Conservation (phyloP, 2,329 filamentous ascomycete genomes). For the Exophiala dermatitidis region DNA sequence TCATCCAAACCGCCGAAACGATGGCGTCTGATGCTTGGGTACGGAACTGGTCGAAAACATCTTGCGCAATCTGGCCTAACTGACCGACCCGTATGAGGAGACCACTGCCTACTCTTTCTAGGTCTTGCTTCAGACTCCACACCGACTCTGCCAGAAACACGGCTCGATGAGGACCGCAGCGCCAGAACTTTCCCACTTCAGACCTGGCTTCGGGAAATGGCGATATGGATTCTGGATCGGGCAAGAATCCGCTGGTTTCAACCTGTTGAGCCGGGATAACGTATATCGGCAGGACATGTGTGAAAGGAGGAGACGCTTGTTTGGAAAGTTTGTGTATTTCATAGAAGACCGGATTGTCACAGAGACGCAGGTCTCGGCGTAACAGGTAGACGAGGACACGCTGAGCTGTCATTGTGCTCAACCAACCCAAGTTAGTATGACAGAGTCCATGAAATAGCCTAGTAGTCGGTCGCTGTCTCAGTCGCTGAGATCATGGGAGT, state of each 20-base stretch:
- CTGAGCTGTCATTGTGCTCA: slow-evolving; percentile 26
- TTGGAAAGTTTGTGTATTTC: slow-evolving; percentile 44
- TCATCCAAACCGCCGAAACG: slow-evolving; percentile 68
- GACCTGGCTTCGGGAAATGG: slow-evolving; percentile 65
- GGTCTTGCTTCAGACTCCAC: slow-evolving; percentile 60
- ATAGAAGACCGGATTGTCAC: slow-evolving; percentile 68
- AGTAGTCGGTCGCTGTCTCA: too few species aligned
- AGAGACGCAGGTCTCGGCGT: slow-evolving; percentile 63
- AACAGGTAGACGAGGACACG: slow-evolving; percentile 62
- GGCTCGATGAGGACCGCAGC: slow-evolving; percentile 64
- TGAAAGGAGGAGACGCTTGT: slow-evolving; percentile 43
- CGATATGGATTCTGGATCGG: slow-evolving; percentile 38
- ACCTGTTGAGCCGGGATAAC: slow-evolving; percentile 63
- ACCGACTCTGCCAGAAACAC: slow-evolving; percentile 66
- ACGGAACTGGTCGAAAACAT: slow-evolving; percentile 48
- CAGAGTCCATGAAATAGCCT: too few species aligned
- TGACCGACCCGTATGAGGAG: slow-evolving; percentile 59
- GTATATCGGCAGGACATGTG: slow-evolving; percentile 65
- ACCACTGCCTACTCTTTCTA: slow-evolving; percentile 54
- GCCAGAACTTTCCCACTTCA: slow-evolving; percentile 59
- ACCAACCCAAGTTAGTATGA: too few species aligned
- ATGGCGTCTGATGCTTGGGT: slow-evolving; percentile 32
- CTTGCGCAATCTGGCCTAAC: slow-evolving; percentile 51
- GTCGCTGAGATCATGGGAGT: too few species aligned
- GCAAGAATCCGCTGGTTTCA: slow-evolving; percentile 67